Evolutionary conservation across 192 early-diverging fungal genomes (phyloP).

Genomic region (Cladochytrium replicatum): DNA sequence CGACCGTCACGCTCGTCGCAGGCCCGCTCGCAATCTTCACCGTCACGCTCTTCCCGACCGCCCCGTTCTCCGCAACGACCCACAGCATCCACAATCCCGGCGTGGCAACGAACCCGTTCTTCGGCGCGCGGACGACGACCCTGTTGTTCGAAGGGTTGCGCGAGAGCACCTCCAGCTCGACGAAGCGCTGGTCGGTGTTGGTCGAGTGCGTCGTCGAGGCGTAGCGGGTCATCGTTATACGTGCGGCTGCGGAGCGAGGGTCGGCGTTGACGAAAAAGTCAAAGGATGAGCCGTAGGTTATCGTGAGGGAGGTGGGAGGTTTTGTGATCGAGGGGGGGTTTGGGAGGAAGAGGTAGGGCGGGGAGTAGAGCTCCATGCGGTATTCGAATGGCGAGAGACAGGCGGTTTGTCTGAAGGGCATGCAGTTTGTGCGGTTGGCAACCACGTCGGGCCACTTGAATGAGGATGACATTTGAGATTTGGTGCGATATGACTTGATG

Average conservation of each 20-base stretch:
- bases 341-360: conserved; percentile 7
- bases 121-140: too few species aligned
- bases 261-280: conserved; percentile 6
- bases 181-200: conserved; percentile 34
- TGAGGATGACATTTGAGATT: too few species aligned
- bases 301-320: conserved; percentile 8
- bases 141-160: conserved; percentile 14
- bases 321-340: background rate
- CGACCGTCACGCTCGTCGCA: too few species aligned
- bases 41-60: too few species aligned
- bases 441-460: too few species aligned
- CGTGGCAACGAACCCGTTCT: too few species aligned
- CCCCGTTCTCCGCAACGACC: too few species aligned
- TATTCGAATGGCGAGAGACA: conserved; percentile 11
- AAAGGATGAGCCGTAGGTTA: conserved; percentile 17
- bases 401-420: too few species aligned
- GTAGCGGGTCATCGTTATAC: conserved; percentile 22
- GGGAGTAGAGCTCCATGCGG: conserved; percentile 10
- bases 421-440: too few species aligned
- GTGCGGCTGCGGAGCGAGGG: background rate
- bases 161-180: conserved; percentile 18
- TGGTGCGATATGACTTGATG: too few species aligned
- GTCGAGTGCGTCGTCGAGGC: conserved; percentile 28
- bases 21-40: too few species aligned
- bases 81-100: too few species aligned